These are phyloP conservation scores for Fusarium napiforme DNA, from an alignment of 2,329 filamentous ascomycete genomes.

Conservation along the genomic window DNA sequence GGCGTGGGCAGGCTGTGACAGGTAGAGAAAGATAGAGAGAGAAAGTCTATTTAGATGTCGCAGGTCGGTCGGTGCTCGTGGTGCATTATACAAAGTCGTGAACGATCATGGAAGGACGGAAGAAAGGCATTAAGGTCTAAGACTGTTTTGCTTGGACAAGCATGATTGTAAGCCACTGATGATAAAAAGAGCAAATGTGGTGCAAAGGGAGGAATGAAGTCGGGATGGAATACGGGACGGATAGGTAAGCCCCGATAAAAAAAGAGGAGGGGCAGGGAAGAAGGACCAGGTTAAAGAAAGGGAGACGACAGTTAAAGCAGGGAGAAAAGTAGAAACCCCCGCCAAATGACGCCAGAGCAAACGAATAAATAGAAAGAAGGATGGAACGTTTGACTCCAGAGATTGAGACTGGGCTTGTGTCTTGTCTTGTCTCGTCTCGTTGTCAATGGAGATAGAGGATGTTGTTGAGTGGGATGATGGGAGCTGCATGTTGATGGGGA, in stretches of 20 bases:
- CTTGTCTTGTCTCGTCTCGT: conserved; percentile 36
- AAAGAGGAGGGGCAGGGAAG: conserved; percentile 45
- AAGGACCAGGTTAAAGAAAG: conserved; percentile 25
- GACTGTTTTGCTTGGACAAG: conserved; percentile 37
- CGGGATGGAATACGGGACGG: conserved; percentile 37
- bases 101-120: conserved; percentile 40
- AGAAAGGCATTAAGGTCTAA: conserved; percentile 46
- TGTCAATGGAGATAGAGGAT: conserved; percentile 28
- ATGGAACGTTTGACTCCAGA: neutral
- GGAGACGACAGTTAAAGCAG: conserved; percentile 24
- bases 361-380: conserved; percentile 14
- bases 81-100: conserved; percentile 45
- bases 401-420: conserved; percentile 18
- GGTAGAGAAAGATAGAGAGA: conserved; percentile 14
- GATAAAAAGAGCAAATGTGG: conserved; percentile 24
- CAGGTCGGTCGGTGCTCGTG: conserved; percentile 40
- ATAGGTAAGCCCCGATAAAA: conserved; percentile 35
- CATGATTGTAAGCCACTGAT: conserved; percentile 37
- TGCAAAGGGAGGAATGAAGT: conserved; percentile 41
- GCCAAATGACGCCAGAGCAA: conserved; percentile 18
- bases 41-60: conserved; percentile 39
- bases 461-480: conserved; percentile 27
- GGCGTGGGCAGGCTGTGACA: conserved; percentile 32
- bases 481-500: conserved; percentile 28
- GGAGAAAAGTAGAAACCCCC: conserved; percentile 23